Base-by-base conservation (phyloP, 2,329 filamentous ascomycete species). In the Colletotrichum aenigma region DNA sequence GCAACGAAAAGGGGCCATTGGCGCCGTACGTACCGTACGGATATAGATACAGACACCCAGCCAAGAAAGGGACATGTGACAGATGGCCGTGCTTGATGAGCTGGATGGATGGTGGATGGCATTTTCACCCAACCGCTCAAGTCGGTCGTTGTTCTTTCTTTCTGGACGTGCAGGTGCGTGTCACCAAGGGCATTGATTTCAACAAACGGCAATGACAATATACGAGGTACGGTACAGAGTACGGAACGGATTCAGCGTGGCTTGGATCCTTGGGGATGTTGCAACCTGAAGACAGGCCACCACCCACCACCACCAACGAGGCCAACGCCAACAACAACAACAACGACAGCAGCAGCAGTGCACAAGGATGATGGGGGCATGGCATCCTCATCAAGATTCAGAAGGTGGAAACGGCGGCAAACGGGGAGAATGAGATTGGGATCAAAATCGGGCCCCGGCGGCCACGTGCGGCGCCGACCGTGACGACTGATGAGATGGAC, bases 401-500 rank as follows among this genome's bases (percentile, higher is more conserved):
- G 34, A 32, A 8, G 21, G 73, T 58, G 68, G 60, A 55, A 64
- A 65, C 32, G 30, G 34, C 64, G 71, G 67, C 60, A 71, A 65
- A 66, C 75, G 76, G 79, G 80, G 43, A 48, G 43, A 21, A 48
- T 48, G n/a, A 82, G 76, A 81, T 81, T 81, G 64, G 73, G 62
- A 78, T 72, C 78, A 76, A 76, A 78, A 77, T 76, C 66, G 77
- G 78, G 78, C 60, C 79, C 80, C 70, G 75, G 78, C 78, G 75
- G 80, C 81, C 81, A 82, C 81, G 81, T 82, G 81, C 79, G 76
- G 61, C 67, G 52, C 66, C 65, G 38, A 60, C 38, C 26, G 58
- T 61, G 69, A 61, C 70, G 76, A 76, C 69, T 71, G 75, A 75
- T 66, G 67, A 71, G 60, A 69, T 72, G 67, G 60, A 73, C 24